Percentiles rank a stretch among this genome's conserved stretches.
Evolutionary conservation across 23 red algal species (phyloP).

Genomic region (Agarophyton chilense): DNA sequence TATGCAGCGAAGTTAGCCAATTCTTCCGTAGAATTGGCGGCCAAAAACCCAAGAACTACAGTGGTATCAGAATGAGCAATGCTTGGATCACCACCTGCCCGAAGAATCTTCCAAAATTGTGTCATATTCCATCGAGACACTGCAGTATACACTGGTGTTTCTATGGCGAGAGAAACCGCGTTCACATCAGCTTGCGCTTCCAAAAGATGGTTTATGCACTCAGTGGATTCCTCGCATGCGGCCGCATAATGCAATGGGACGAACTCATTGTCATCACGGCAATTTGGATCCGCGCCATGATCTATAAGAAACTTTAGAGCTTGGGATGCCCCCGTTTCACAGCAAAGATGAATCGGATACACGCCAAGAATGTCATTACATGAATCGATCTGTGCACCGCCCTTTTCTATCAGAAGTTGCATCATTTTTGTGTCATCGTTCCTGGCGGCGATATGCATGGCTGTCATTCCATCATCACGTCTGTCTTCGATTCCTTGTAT

Average conservation of each 20-base stretch:
- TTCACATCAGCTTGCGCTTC: conserved; percentile 2
- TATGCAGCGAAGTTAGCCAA: conserved; percentile 33
- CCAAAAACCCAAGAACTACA: conserved; percentile 37
- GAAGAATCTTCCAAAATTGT: conserved; percentile 29
- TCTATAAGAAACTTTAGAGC: not conserved
- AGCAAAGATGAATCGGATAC: conserved; percentile 11
- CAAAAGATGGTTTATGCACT: conserved; percentile 30
- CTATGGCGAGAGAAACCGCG: not conserved
- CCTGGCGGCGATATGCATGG: conserved; percentile 30
- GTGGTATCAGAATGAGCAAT: conserved; percentile 27
- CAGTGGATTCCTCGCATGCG: not conserved
- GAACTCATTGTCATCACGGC: conserved; percentile 15
- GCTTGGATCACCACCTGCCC: conserved; percentile 23
- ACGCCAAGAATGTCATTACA: conserved; percentile 21
- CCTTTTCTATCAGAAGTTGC: conserved; percentile 2
- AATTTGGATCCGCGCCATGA: conserved; percentile 13
- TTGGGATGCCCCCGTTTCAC: conserved; percentile 27
- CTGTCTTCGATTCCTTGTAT: conserved; percentile 9
- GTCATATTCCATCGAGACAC: conserved; percentile 35
- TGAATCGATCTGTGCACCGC: not conserved
- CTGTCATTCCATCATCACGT: conserved; percentile 45
- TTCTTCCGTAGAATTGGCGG: conserved; percentile 25
- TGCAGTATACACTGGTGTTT: conserved; percentile 45
- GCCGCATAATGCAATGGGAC: conserved; percentile 40
- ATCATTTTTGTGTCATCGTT: conserved; percentile 34